Percentiles rank a stretch among this genome's conserved stretches.
Evolutionary conservation across 2,329 filamentous ascomycete genomes (phyloP).

Genomic region (Knufia petricola): DNA sequence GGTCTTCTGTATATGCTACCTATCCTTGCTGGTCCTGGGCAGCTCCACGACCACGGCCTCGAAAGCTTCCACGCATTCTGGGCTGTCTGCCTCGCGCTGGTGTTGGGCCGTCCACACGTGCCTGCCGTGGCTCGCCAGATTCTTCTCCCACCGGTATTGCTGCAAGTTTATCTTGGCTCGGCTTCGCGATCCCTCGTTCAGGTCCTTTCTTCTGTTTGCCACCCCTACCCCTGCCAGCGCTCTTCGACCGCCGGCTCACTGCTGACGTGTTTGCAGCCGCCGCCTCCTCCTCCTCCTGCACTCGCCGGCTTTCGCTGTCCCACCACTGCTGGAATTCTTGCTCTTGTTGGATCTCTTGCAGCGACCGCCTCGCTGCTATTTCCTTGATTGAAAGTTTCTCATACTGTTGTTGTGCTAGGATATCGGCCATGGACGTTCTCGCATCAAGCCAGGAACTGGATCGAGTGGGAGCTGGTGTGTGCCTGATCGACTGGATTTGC

Average conservation of each 20-base stretch:
- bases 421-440: constrained; percentile 64
- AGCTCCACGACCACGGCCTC: constrained; percentile 1
- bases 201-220: constrained; percentile 20
- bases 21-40: constrained; percentile 6
- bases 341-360: constrained; percentile 93
- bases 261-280: constrained; percentile 13
- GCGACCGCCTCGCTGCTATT: constrained; percentile 69
- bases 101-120: constrained; percentile 2
- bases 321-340: constrained; percentile 97
- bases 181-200: constrained; percentile 16
- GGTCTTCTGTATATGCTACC: constrained; percentile 7
- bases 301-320: constrained; percentile 70
- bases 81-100: constrained; percentile 11
- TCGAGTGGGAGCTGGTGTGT: constrained; percentile 28
- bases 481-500: constrained; percentile 38
- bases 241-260: constrained; percentile 31
- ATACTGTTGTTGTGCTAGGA: constrained; percentile 73
- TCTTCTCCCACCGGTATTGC: not conserved
- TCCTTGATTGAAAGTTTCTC: constrained; percentile 78
- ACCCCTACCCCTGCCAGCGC: constrained; percentile 24
- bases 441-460: constrained; percentile 21
- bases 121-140: not conserved
- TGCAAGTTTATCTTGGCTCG: not conserved
- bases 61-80: constrained; percentile 1
- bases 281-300: constrained; percentile 52